These are phyloP conservation scores for Dothistroma pini DNA, from an alignment of 2,329 filamentous ascomycete genomes.

Conservation along the genomic window DNA sequence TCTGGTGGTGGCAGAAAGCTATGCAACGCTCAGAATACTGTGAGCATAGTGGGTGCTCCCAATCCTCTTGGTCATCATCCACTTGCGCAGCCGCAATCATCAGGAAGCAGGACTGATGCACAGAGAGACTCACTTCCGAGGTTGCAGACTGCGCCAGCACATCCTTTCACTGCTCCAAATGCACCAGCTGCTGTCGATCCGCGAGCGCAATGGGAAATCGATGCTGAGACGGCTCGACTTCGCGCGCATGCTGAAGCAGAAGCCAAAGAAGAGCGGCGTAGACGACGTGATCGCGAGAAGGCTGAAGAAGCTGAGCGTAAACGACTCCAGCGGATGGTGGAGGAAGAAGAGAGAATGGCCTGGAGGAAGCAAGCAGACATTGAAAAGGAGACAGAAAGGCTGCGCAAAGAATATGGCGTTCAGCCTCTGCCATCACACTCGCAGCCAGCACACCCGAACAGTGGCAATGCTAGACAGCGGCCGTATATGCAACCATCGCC, in stretches of 20 bases:
- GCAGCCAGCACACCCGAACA: constrained; percentile 11
- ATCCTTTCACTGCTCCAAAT: constrained; percentile 10
- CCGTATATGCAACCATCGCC: constrained; percentile 25
- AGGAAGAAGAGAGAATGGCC: constrained; percentile 59
- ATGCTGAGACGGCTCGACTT: constrained; percentile 48
- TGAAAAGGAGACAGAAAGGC: constrained; percentile 71
- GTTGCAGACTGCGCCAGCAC: constrained; percentile 28
- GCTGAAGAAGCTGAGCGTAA: constrained; percentile 56
- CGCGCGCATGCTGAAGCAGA: constrained; percentile 43
- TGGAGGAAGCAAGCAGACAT: constrained; percentile 48
- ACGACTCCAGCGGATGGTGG: constrained; percentile 52
- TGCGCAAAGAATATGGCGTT: constrained; percentile 65
- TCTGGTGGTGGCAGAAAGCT: constrained; percentile 25
- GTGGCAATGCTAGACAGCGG: constrained; percentile 11
- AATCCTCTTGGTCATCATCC: constrained; percentile 21
- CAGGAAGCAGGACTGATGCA: constrained; percentile 15
- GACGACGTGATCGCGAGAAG: constrained; percentile 55
- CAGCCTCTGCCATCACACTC: constrained; percentile 26
- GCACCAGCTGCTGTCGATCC: constrained; percentile 47
- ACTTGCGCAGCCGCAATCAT: constrained; percentile 5
- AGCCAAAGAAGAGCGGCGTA: constrained; percentile 44
- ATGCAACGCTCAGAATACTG: constrained; percentile 25
- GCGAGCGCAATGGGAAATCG: constrained; percentile 51
- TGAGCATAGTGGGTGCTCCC: constrained; percentile 19
- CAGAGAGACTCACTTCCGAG: constrained; percentile 27